Conservation (phyloP, 495 filamentous ascomycete genomes). For the Podospora conica region DNA sequence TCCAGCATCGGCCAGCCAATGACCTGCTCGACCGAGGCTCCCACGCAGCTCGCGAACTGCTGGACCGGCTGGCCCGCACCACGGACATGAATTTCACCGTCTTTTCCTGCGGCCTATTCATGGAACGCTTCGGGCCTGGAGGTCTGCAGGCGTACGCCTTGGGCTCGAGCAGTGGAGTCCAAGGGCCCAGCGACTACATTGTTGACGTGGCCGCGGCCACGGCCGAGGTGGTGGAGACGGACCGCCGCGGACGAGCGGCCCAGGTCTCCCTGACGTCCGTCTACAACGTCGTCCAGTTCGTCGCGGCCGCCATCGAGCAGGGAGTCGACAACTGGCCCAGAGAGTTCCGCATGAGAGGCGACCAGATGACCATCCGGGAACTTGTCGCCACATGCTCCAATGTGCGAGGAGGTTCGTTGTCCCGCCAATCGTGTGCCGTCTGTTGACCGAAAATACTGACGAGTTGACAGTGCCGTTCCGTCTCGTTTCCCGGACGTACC, state of each 20-base stretch:
- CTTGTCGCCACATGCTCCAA: constrained; percentile 41
- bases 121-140: constrained; percentile 63
- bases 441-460: constrained; percentile 5
- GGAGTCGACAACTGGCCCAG: constrained; percentile 56
- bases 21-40: constrained; percentile 50
- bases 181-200: constrained; percentile 56
- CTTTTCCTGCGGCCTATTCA: constrained; percentile 70
- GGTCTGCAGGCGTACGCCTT: constrained; percentile 53
- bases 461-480: constrained; percentile 34
- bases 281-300: constrained; percentile 59
- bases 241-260: constrained; percentile 42
- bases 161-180: constrained; percentile 40
- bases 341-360: constrained; percentile 61
- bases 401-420: constrained; percentile 34
- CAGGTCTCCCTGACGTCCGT: constrained; percentile 60
- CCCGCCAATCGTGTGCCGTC: background rate
- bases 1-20: constrained; percentile 40
- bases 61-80: constrained; percentile 46
- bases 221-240: constrained; percentile 52
- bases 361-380: constrained; percentile 49
- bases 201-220: constrained; percentile 51
- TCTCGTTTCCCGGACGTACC: constrained; percentile 33
- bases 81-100: constrained; percentile 54
- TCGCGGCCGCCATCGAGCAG: constrained; percentile 55
- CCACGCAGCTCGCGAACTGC: constrained; percentile 45